phyloP scores from a whole-genome alignment of 495 filamentous ascomycete genomes.

The Hapsidospora chrysogenum region DNA sequence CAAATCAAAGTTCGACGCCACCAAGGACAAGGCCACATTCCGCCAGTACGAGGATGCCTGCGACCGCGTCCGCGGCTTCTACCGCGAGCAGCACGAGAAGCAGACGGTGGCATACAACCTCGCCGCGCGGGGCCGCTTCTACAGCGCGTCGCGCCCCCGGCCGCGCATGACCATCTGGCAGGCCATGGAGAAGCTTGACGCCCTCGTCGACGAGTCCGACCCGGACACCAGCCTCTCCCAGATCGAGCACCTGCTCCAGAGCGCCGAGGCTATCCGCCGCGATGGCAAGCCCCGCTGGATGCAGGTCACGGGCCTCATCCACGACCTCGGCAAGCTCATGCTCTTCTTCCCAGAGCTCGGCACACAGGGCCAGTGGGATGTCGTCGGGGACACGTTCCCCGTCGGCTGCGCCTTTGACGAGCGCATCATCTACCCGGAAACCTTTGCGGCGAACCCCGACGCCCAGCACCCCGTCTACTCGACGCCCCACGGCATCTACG shows the following conservation, averaged over 20 bases:
- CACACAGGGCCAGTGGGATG: constrained; percentile 77
- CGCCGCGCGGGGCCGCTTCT: constrained; percentile 52
- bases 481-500: constrained; percentile 63
- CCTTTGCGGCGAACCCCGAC: constrained; percentile 60
- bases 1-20: constrained; percentile 48
- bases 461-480: constrained; percentile 45
- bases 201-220: constrained; percentile 74
- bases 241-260: constrained; percentile 76
- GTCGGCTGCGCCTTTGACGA: constrained; percentile 73
- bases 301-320: constrained; percentile 77
- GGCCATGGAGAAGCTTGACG: constrained; percentile 80
- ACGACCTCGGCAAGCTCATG: constrained; percentile 77
- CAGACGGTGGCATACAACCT: constrained; percentile 78
- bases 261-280: constrained; percentile 70
- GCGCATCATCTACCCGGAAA: constrained; percentile 60
- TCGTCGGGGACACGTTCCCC: constrained; percentile 83
- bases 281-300: constrained; percentile 89
- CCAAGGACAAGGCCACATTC: constrained; percentile 71
- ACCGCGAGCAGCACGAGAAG: constrained; percentile 68
- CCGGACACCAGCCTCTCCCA: constrained; percentile 71
- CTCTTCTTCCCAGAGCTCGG: constrained; percentile 48
- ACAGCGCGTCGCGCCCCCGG: constrained; percentile 36
- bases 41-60: constrained; percentile 64
- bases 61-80: constrained; percentile 68
- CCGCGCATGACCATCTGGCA: constrained; percentile 74